Evolutionary conservation across 2,329 filamentous ascomycete species (phyloP).

Genomic region (Aspergillus phoenicis): DNA sequence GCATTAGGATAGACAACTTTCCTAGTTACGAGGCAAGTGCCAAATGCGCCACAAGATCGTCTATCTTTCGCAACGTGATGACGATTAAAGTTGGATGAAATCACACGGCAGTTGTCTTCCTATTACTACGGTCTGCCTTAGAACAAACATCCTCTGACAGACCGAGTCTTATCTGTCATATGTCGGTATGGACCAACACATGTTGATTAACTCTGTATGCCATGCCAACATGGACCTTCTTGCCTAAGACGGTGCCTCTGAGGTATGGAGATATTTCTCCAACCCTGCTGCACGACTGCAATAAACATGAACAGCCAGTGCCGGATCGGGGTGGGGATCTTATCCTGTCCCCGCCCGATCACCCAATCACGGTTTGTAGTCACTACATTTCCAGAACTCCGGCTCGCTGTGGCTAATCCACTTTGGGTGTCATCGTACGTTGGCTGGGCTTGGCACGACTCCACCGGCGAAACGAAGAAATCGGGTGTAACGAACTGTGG

Average conservation of each 20-base stretch:
- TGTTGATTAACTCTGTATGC: neutral
- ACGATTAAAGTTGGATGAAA: neutral
- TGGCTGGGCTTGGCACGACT: neutral
- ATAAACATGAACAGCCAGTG: slow-evolving; percentile 6
- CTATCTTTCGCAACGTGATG: neutral
- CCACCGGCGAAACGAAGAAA: neutral
- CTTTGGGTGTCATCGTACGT: neutral
- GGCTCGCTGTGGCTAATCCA: neutral
- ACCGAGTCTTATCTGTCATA: neutral
- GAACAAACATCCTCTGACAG: neutral
- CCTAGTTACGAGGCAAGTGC: neutral
- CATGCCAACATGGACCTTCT: neutral
- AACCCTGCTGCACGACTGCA: neutral
- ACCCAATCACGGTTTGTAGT: neutral
- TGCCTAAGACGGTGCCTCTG: neutral
- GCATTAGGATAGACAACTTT: neutral
- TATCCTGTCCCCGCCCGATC: neutral
- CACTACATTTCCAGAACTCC: neutral
- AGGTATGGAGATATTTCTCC: neutral
- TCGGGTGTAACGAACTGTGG: slow-evolving; percentile 1
- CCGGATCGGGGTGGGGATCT: neutral
- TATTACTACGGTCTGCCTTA: neutral
- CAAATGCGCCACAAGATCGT: slow-evolving; percentile 2
- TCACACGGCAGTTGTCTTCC: neutral
- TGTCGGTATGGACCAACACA: neutral